phyloP scores from a whole-genome alignment of 1,139 yeast species.

The Meyerozyma carpophila region DNA sequence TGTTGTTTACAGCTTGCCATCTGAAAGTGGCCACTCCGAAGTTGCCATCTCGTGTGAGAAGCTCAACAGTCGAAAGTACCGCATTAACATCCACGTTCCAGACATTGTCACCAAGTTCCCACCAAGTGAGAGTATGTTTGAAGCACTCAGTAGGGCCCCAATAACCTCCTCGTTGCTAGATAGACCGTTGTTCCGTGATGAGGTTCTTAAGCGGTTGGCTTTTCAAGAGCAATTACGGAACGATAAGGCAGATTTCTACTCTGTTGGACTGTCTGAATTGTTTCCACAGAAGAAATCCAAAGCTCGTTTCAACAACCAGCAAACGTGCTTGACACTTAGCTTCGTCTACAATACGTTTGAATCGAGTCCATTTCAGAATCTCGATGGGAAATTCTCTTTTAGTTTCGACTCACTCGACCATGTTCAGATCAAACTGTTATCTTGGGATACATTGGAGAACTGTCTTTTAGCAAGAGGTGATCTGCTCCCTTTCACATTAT shows the following conservation, averaged over 20 bases:
- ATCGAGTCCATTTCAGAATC: conserved; percentile 26
- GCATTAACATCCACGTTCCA: conserved; percentile 40
- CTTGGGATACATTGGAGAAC: conserved; percentile 17
- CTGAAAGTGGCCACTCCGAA: conserved; percentile 3
- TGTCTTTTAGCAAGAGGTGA: conserved; percentile 25
- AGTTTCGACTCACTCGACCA: conserved; percentile 25
- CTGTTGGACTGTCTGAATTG: conserved; percentile 8
- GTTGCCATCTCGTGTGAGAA: conserved; percentile 31
- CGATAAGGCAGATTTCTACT: conserved; percentile 5
- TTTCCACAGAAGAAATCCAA: background rate
- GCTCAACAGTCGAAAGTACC: conserved; percentile 24
- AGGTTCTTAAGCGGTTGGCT: conserved; percentile 8
- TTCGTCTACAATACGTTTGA: conserved; percentile 30
- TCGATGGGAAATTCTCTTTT: conserved; percentile 18
- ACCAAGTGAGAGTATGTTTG: conserved; percentile 23
- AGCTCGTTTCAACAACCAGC: background rate
- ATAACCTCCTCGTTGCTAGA: conserved; percentile 2
- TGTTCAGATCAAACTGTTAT: conserved; percentile 19
- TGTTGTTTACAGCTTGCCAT: conserved; percentile 24
- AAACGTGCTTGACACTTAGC: conserved; percentile 33
- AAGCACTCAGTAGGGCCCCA: conserved; percentile 1
- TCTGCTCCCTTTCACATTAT: conserved; percentile 26
- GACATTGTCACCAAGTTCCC: conserved; percentile 30
- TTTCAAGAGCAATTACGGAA: conserved; percentile 11
- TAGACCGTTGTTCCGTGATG: conserved; percentile 9